Percentiles rank a stretch among this genome's conserved stretches.
Conservation (phyloP, 2,329 filamentous ascomycete genomes). For the Westerdykella sp. region DNA sequence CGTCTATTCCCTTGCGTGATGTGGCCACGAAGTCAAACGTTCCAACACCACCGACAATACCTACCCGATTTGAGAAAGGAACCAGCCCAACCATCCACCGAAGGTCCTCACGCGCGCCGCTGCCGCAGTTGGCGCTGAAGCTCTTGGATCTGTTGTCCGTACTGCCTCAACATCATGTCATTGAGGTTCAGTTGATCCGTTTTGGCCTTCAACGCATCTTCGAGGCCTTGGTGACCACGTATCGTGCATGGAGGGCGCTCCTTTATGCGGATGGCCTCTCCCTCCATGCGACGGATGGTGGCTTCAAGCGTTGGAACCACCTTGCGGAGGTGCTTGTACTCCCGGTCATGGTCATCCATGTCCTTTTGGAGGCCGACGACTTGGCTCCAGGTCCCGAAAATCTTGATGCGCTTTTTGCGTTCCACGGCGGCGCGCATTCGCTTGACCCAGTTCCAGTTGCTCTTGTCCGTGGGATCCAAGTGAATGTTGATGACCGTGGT, state of each 20-base stretch:
- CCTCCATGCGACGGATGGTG: too few relatives aligned
- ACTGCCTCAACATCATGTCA: neutral
- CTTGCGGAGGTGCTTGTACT: too few relatives aligned
- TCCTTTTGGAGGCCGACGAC: slow-evolving; percentile 4
- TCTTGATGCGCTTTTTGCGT: slow-evolving; percentile 4
- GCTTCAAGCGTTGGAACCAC: too few relatives aligned
- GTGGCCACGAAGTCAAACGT: too few relatives aligned
- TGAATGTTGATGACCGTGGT: slow-evolving; percentile 6
- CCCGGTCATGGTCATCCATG: slow-evolving; percentile 3
- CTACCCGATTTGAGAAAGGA: too few relatives aligned
- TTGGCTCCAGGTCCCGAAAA: slow-evolving; percentile 7
- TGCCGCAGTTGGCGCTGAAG: too few relatives aligned
- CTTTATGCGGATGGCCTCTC: neutral
- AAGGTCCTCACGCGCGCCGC: too few relatives aligned
- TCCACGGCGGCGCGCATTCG: slow-evolving; percentile 7
- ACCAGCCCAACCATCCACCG: too few relatives aligned
- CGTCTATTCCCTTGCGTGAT: too few relatives aligned
- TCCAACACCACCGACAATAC: too few relatives aligned
- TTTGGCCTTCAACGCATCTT: slow-evolving; percentile 2
- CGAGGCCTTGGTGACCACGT: too few relatives aligned
- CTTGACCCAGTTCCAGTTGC: slow-evolving; percentile 6
- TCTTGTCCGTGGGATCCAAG: slow-evolving; percentile 3
- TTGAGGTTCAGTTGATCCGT: slow-evolving; percentile 5
- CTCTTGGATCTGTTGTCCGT: neutral
- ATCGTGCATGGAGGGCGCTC: neutral